phyloP scores from a whole-genome alignment of 257 asterid genomes.

The Primulina eburnea region DNA sequence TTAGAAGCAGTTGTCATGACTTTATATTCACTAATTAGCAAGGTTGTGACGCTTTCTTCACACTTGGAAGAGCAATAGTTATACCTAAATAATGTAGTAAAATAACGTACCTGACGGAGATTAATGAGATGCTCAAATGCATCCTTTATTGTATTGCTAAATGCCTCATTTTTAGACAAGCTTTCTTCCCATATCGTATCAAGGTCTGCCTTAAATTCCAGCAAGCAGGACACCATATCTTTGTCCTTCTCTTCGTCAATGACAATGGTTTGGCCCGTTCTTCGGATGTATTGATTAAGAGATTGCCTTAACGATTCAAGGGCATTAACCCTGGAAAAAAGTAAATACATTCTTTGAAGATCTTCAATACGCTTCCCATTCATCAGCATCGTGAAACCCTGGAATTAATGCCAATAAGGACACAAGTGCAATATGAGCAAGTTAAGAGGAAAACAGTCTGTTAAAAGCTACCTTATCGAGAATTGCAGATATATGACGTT shows the following conservation, averaged over 20 bases:
- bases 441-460: background rate
- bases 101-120: conserved; percentile 74
- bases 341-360: conserved; percentile 79
- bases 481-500: conserved; percentile 73
- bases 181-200: conserved; percentile 93
- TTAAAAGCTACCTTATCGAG: conserved; percentile 72
- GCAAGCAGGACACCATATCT: conserved; percentile 85
- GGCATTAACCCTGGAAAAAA: conserved; percentile 70
- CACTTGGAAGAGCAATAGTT: background rate
- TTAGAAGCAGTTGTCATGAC: background rate
- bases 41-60: background rate
- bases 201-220: conserved; percentile 86
- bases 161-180: conserved; percentile 75
- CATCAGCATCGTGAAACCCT: conserved; percentile 88
- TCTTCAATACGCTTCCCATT: conserved; percentile 89
- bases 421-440: conserved; percentile 14
- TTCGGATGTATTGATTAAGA: conserved; percentile 77
- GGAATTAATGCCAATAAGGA: conserved; percentile 20
- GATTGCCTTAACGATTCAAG: conserved; percentile 81
- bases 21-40: background rate
- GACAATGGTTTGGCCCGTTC: conserved; percentile 84
- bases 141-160: conserved; percentile 91
- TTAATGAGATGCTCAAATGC: conserved; percentile 94
- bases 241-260: conserved; percentile 97
- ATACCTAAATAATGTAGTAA: conserved; percentile 4